Conservation (phyloP, 345 rosid genomes). For the Raphanus sativus region DNA sequence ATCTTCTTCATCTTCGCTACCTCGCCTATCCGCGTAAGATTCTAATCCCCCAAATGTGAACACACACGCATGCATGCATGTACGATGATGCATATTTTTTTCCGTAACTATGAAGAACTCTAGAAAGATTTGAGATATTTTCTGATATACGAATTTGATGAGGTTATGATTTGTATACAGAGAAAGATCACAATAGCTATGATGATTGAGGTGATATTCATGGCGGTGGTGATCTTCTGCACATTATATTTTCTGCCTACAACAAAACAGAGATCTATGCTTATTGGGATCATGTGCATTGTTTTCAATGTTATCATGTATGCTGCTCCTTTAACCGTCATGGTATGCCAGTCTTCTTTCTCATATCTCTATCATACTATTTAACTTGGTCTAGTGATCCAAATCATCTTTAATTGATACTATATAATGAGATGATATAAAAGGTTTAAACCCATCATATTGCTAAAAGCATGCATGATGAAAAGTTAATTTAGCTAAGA, state of each 20-base stretch:
- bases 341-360: slow-evolving; percentile 42
- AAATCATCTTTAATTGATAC: not conserved
- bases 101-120: not conserved
- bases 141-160: not conserved
- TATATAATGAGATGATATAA: not conserved
- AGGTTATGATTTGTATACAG: slow-evolving; percentile 12
- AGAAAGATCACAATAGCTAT: slow-evolving; percentile 35
- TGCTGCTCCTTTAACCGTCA: slow-evolving; percentile 64
- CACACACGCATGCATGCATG: slow-evolving; percentile 10
- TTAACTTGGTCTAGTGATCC: not conserved
- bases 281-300: slow-evolving; percentile 48
- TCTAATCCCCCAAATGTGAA: not conserved
- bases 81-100: not conserved
- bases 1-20: slow-evolving; percentile 54
- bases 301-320: slow-evolving; percentile 56
- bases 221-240: slow-evolving; percentile 39
- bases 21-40: slow-evolving; percentile 43
- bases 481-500: not conserved
- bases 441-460: not conserved
- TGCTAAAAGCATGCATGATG: not conserved
- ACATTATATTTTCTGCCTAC: slow-evolving; percentile 46
- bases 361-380: not conserved
- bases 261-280: slow-evolving; percentile 44
- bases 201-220: slow-evolving; percentile 47
- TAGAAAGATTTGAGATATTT: not conserved